phyloP scores from a whole-genome alignment of 208 protist species.

The Wallacemonas collosoma region DNA sequence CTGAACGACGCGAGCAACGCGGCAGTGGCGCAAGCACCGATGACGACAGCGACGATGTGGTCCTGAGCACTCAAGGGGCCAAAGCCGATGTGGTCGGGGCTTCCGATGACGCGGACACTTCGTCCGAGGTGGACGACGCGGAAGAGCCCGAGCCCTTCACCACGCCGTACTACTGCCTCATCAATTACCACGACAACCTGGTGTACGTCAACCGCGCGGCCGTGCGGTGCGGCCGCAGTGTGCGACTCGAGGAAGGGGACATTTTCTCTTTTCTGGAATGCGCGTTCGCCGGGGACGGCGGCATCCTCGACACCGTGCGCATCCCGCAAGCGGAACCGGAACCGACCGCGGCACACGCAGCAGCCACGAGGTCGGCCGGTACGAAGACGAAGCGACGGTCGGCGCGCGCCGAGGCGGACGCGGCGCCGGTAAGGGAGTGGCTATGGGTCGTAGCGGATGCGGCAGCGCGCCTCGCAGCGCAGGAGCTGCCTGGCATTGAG shows the following conservation, averaged over 20 bases:
- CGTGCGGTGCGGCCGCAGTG: slow-evolving; percentile 42
- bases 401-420: too few relatives aligned
- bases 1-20: neutral
- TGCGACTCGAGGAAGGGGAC: slow-evolving; percentile 55
- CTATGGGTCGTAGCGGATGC: neutral
- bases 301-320: slow-evolving; percentile 34
- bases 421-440: too few relatives aligned
- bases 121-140: slow-evolving; percentile 7
- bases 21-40: neutral
- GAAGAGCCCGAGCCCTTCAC: slow-evolving; percentile 25
- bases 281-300: slow-evolving; percentile 68
- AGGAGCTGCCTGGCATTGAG: slow-evolving; percentile 18
- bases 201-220: slow-evolving; percentile 52
- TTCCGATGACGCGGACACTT: neutral
- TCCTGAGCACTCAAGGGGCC: too few relatives aligned
- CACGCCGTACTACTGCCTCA: slow-evolving; percentile 63
- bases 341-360: too few relatives aligned
- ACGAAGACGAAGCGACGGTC: too few relatives aligned
- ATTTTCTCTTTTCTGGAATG: slow-evolving; percentile 78
- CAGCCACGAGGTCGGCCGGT: slow-evolving; percentile 2
- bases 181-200: slow-evolving; percentile 75
- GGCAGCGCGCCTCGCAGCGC: slow-evolving; percentile 9
- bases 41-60: neutral
- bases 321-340: neutral
- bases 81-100: neutral